Evolutionary conservation across 2,329 filamentous ascomycete species (phyloP), one percentile per base, ranked within the genome.

Genomic region (Penicillium polonicum): DNA sequence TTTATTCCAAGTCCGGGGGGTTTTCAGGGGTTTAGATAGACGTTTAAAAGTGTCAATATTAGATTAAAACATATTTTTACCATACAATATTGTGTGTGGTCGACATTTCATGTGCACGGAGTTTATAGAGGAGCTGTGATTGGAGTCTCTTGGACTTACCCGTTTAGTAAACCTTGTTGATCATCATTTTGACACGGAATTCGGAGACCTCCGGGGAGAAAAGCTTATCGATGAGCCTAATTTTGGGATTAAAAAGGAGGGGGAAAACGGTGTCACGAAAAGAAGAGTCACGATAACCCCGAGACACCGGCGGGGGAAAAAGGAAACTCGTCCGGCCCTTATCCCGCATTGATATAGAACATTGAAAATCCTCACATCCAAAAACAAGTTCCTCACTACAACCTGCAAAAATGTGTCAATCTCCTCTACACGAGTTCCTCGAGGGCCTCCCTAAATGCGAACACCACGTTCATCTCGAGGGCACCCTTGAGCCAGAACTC

Each of bases 391-490:
- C 9, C 25, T 38, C 19, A 17, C 27, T 45, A 5, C 23, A 45
- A 52, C 21, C 31, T 45, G 62, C 45, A 13, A 87, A 36, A 10
- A 88, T 87, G 84, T 87, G 84, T 73, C 77, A 83, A 66, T 76
- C 78, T 36, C 66, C 75, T 15, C 73, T 85, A 51, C 85, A 86
- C 74, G 72, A 78, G 42, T 85, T 90, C 70, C 80, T 92, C 38
- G 74, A 77, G 51, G 81, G 81, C 33, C 82, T 92, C 31, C 89
- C 89, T 62, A 92, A 92, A 79, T 90, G 87, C 75, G 90, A 93
- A 72, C 89, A 92, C 70, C 90, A 92, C 75, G 83, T 92, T 53
- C 90, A 93, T 71, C 81, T 93, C 35, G 89, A 92, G 74, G 90
- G 90, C 55, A 87, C 88, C 13, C 81, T 93, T 38, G 85, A 86